phyloP scores from a whole-genome alignment of 495 filamentous ascomycete species.

The Ramalina peruviana region DNA sequence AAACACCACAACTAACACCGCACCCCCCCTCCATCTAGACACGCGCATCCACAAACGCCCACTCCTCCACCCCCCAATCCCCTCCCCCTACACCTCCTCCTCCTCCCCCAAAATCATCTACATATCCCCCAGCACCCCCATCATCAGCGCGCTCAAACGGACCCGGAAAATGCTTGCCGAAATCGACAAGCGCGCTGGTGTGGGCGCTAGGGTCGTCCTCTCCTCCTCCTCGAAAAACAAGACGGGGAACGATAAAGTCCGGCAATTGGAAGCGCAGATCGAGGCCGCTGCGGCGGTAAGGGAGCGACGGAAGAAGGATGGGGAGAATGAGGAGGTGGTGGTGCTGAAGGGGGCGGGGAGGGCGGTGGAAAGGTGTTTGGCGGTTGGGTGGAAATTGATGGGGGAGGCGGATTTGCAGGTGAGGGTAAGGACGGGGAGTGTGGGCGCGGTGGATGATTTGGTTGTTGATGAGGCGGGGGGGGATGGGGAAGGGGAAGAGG shows the following conservation, averaged over 20 bases:
- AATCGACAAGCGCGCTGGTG: conserved; percentile 42
- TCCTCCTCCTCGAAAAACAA: too few relatives aligned
- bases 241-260: conserved; percentile 12
- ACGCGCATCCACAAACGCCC: conserved; percentile 49
- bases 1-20: not conserved
- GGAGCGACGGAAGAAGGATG: conserved; percentile 5
- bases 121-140: conserved; percentile 57
- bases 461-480: conserved; percentile 25
- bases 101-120: conserved; percentile 55
- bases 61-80: conserved; percentile 52
- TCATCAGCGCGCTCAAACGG: conserved; percentile 73
- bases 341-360: conserved; percentile 64
- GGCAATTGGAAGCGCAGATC: conserved; percentile 1
- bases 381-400: conserved; percentile 50
- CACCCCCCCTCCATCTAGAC: conserved; percentile 16
- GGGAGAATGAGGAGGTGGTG: conserved; percentile 40
- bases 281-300: not conserved
- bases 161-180: conserved; percentile 55
- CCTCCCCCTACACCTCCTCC: conserved; percentile 39
- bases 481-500: conserved; percentile 11
- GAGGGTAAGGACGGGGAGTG: conserved; percentile 45
- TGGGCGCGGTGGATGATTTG: conserved; percentile 61
- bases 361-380: conserved; percentile 59
- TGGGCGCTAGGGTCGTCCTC: conserved; percentile 22
- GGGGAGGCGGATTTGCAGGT: conserved; percentile 42